phyloP scores from a whole-genome alignment of 202 grass and related monocot genomes.

The Setaria viridis region DNA sequence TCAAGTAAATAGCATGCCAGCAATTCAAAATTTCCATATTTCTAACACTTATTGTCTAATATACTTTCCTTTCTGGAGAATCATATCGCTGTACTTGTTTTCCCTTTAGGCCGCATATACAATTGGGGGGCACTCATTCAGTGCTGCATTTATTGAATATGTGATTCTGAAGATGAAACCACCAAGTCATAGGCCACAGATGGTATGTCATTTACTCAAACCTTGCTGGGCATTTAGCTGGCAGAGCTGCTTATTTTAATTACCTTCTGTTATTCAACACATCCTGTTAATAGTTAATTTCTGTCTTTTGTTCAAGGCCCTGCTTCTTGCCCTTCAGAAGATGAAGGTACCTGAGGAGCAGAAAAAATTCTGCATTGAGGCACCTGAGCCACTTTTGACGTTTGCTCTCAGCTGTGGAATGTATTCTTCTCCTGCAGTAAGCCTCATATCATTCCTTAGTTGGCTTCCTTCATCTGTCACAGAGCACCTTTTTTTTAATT shows the following conservation, averaged over 20 bases:
- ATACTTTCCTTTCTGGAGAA: constrained; percentile 20
- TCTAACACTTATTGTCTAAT: background rate
- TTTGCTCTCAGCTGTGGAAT: constrained; percentile 93
- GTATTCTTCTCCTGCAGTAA: constrained; percentile 91
- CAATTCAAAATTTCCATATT: background rate
- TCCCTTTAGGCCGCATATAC: constrained; percentile 76
- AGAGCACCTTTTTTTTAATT: background rate
- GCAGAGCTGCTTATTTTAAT: constrained; percentile 19
- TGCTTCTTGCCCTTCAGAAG: constrained; percentile 92
- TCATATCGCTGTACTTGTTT: constrained; percentile 1
- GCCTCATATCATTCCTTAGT: background rate
- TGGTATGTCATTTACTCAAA: constrained; percentile 56
- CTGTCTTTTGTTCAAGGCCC: constrained; percentile 59
- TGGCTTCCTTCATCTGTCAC: background rate
- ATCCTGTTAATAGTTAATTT: constrained; percentile 23
- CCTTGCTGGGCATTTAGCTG: constrained; percentile 5
- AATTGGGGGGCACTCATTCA: constrained; percentile 86
- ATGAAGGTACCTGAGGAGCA: constrained; percentile 87
- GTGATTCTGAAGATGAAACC: constrained; percentile 90
- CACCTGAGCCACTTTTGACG: constrained; percentile 69
- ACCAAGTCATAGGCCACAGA: constrained; percentile 82
- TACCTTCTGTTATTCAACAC: background rate
- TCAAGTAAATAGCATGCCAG: background rate
- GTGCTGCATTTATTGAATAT: constrained; percentile 90
- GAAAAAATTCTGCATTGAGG: constrained; percentile 75